A percentile compares a stretch with the other conserved stretches of the same genome.
Conservation (phyloP, 352 stramenopile species). For the Pythium guiyangense region DNA sequence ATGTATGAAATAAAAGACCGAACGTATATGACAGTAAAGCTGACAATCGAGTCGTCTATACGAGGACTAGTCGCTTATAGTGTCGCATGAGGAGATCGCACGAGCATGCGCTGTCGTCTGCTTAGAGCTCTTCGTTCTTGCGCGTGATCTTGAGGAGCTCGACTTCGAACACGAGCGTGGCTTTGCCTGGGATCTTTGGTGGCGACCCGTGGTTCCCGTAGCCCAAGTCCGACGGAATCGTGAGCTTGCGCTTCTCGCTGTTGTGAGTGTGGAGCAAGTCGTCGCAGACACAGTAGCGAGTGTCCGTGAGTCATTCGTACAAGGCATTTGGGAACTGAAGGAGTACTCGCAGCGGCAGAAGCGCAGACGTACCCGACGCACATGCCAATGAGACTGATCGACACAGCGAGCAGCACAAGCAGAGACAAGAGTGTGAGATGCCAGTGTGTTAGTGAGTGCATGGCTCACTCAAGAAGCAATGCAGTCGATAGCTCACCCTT, state of each 20-base stretch:
- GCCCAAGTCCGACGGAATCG: constrained; percentile 84
- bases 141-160: constrained; percentile 95
- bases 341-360: constrained; percentile 8
- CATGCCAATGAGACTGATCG: constrained; percentile 74
- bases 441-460: too few relatives aligned
- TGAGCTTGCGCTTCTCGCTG: constrained; percentile 86
- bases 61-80: too few relatives aligned
- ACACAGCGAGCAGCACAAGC: constrained; percentile 5
- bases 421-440: constrained; percentile 9
- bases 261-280: too few relatives aligned
- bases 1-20: too few relatives aligned
- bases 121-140: constrained; percentile 50
- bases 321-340: too few relatives aligned
- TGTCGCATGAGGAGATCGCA: too few relatives aligned
- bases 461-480: background rate
- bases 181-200: constrained; percentile 91
- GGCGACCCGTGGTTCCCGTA: constrained; percentile 93
- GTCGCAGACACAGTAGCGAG: too few relatives aligned
- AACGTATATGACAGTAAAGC: too few relatives aligned
- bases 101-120: too few relatives aligned
- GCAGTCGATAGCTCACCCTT: constrained; percentile 36
- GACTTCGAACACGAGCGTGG: constrained; percentile 96
- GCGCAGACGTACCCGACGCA: constrained; percentile 68
- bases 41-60: too few relatives aligned
- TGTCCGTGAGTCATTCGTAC: too few relatives aligned